Evolutionary conservation across 192 early-diverging fungal genomes (phyloP).

Genomic region (Backusella sp.): DNA sequence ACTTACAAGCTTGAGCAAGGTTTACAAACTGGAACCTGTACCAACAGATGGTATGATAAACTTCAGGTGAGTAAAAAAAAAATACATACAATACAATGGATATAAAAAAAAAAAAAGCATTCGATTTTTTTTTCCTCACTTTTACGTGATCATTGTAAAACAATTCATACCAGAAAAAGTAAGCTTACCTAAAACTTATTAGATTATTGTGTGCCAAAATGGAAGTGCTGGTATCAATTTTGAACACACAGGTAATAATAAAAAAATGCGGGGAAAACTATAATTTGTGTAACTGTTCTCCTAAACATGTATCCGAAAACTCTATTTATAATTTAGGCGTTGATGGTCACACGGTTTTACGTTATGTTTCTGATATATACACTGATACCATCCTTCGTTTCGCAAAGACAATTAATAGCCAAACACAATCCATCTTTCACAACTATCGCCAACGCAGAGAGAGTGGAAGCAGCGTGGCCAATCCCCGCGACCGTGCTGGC

Average conservation of each 20-base stretch:
- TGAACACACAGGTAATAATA: slow-evolving; percentile 66
- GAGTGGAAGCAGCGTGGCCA: background rate
- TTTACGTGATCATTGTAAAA: background rate
- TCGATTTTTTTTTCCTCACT: slow-evolving; percentile 4
- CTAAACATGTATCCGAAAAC: background rate
- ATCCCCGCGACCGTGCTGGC: background rate
- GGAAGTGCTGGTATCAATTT: slow-evolving; percentile 89
- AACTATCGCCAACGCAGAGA: slow-evolving; percentile 18
- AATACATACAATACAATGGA: background rate
- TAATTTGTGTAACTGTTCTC: background rate
- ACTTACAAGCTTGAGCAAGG: slow-evolving; percentile 45
- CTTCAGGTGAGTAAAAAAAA: slow-evolving; percentile 34
- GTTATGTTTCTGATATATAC: slow-evolving; percentile 52
- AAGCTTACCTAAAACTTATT: background rate
- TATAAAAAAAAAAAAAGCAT: background rate
- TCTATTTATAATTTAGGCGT: slow-evolving; percentile 31
- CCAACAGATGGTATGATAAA: slow-evolving; percentile 91
- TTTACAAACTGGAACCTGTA: slow-evolving; percentile 47
- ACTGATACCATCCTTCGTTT: slow-evolving; percentile 51
- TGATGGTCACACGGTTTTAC: slow-evolving; percentile 52
- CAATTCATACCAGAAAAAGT: background rate
- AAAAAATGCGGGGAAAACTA: slow-evolving; percentile 5
- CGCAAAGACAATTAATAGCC: slow-evolving; percentile 47
- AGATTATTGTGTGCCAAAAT: slow-evolving; percentile 71
- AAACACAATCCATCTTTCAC: slow-evolving; percentile 42